Conservation (phyloP, 805 yeast genomes). For the Starmerella roubikii region DNA sequence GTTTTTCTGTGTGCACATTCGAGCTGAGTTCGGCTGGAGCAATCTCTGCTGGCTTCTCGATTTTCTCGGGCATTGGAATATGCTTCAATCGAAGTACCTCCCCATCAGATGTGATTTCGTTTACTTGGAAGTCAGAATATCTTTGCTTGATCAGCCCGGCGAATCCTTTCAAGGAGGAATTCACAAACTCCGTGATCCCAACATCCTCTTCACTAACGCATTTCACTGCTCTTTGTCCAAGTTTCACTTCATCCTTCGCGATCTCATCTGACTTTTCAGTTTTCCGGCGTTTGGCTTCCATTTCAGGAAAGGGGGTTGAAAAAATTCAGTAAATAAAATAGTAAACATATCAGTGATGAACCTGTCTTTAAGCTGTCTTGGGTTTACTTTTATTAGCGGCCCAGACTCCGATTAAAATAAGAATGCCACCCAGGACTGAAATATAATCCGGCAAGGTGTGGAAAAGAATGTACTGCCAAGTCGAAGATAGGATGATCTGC, state of each 20-base stretch:
- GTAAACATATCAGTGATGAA: too few species aligned
- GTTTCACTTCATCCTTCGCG: not conserved
- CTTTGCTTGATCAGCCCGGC: slow-evolving; percentile 72
- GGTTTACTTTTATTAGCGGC: not conserved
- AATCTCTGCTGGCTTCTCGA: not conserved
- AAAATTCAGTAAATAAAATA: too few species aligned
- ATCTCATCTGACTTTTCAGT: not conserved
- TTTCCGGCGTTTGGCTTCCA: slow-evolving; percentile 5
- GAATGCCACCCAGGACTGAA: slow-evolving; percentile 52
- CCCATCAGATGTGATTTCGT: slow-evolving; percentile 62
- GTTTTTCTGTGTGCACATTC: slow-evolving; percentile 32
- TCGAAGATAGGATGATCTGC: slow-evolving; percentile 58
- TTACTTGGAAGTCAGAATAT: slow-evolving; percentile 85
- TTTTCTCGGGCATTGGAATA: slow-evolving; percentile 24
- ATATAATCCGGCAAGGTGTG: slow-evolving; percentile 55
- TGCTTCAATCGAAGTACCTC: slow-evolving; percentile 53
- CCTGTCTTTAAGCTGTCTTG: too few species aligned
- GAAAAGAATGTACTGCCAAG: slow-evolving; percentile 64
- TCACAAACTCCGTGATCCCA: slow-evolving; percentile 66
- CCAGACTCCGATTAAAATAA: slow-evolving; percentile 36
- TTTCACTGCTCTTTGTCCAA: not conserved
- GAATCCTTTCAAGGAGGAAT: slow-evolving; percentile 47
- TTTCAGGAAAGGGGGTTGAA: too few species aligned
- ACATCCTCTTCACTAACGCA: slow-evolving; percentile 63
- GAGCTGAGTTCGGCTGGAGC: not conserved